Percentiles rank a stretch among this genome's conserved stretches.
Conservation (phyloP, 2,329 filamentous ascomycete genomes). For the Alternaria solani region DNA sequence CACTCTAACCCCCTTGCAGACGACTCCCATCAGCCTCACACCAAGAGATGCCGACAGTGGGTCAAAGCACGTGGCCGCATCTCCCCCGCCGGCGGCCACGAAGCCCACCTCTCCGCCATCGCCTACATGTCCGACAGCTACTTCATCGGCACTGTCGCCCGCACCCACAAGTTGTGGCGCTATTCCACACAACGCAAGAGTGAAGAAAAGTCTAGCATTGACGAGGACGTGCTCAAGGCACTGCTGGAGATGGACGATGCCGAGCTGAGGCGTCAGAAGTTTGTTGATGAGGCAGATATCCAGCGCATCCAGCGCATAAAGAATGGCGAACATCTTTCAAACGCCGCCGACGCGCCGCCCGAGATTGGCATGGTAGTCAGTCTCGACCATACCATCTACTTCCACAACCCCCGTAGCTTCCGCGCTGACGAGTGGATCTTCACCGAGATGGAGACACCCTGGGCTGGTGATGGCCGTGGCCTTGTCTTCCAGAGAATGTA, state of each 20-base stretch:
- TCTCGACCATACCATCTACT: slow-evolving; percentile 73
- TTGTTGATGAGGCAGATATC: slow-evolving; percentile 62
- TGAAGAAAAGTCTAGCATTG: slow-evolving; percentile 49
- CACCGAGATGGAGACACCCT: slow-evolving; percentile 80
- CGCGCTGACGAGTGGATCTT: slow-evolving; percentile 76
- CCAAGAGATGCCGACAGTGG: slow-evolving; percentile 74
- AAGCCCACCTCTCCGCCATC: slow-evolving; percentile 84
- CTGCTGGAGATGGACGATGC: slow-evolving; percentile 56
- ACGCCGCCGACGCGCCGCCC: slow-evolving; percentile 59
- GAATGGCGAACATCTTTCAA: slow-evolving; percentile 55
- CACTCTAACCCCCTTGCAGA: slow-evolving; percentile 43
- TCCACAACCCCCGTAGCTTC: slow-evolving; percentile 61
- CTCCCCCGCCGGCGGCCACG: slow-evolving; percentile 73
- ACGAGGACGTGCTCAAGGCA: slow-evolving; percentile 55
- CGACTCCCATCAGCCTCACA: slow-evolving; percentile 63
- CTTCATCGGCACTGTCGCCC: slow-evolving; percentile 88
- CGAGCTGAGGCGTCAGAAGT: slow-evolving; percentile 52
- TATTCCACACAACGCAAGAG: slow-evolving; percentile 63
- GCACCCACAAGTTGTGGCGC: slow-evolving; percentile 81
- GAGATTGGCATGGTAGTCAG: slow-evolving; percentile 85
- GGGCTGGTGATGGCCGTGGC: slow-evolving; percentile 79
- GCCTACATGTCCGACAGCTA: slow-evolving; percentile 93
- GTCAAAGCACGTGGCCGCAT: slow-evolving; percentile 78
- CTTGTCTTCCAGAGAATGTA: slow-evolving; percentile 80
- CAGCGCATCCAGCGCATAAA: slow-evolving; percentile 46